A percentile compares a stretch with the other conserved stretches of the same genome.
These are phyloP conservation scores for Erodium moschatum DNA, from an alignment of 441 rosid species.

Conservation along the genomic window DNA sequence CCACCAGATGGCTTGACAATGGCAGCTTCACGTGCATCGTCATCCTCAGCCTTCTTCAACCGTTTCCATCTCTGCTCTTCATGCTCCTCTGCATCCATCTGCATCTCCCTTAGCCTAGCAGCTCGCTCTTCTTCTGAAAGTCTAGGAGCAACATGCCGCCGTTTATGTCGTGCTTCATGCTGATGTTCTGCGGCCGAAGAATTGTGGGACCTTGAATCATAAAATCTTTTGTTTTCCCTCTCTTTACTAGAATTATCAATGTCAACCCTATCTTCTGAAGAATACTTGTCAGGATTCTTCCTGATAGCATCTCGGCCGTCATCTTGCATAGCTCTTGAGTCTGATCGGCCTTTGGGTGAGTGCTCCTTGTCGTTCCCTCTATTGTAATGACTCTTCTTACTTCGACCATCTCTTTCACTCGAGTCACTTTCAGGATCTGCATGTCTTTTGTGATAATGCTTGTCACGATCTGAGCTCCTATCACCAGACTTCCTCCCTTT, in stretches of 20 bases:
- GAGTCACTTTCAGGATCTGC: constrained; percentile 35
- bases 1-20: constrained; percentile 34
- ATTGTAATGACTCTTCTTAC: constrained; percentile 24
- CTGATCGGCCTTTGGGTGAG: constrained; percentile 23
- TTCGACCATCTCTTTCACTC: constrained; percentile 24
- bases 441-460: constrained; percentile 26
- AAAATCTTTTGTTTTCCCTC: constrained; percentile 24
- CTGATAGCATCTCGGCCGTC: constrained; percentile 26
- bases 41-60: constrained; percentile 66
- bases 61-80: constrained; percentile 90
- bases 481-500: constrained; percentile 22
- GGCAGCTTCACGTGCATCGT: constrained; percentile 53
- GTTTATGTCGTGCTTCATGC: constrained; percentile 32
- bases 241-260: constrained; percentile 21
- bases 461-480: constrained; percentile 27
- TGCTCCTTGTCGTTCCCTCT: constrained; percentile 27
- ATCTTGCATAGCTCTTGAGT: constrained; percentile 22
- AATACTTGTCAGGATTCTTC: constrained; percentile 32
- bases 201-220: constrained; percentile 9
- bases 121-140: constrained; percentile 79
- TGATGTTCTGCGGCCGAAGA: constrained; percentile 15
- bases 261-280: constrained; percentile 21
- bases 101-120: constrained; percentile 70
- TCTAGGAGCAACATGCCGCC: constrained; percentile 36
- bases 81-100: constrained; percentile 68